These are phyloP conservation scores for Populus nigra DNA, from an alignment of 345 rosid genomes.

Conservation along the genomic window DNA sequence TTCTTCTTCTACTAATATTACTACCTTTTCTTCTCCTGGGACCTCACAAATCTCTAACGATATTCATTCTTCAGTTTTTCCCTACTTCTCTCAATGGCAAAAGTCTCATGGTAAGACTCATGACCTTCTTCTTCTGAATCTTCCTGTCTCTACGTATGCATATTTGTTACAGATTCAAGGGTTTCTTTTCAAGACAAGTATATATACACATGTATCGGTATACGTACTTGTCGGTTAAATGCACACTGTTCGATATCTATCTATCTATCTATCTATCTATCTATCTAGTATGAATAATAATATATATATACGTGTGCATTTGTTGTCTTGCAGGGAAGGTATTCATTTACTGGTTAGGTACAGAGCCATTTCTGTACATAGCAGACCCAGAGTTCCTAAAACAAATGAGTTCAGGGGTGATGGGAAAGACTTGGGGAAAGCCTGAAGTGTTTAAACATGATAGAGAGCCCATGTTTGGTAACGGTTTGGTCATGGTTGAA, in stretches of 20 bases:
- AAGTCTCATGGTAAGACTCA: constrained; percentile 52
- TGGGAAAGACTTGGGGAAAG: constrained; percentile 97
- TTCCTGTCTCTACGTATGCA: neutral
- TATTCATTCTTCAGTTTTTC: constrained; percentile 74
- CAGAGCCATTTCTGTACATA: constrained; percentile 83
- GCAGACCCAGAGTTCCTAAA: constrained; percentile 89
- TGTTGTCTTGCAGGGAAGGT: constrained; percentile 62
- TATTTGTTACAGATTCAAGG: neutral
- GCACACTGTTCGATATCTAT: too few relatives aligned
- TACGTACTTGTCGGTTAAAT: too few relatives aligned
- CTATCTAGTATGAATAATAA: neutral
- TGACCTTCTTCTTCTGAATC: neutral
- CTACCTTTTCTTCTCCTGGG: constrained; percentile 18
- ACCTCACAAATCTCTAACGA: constrained; percentile 54
- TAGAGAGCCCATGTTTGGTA: constrained; percentile 90
- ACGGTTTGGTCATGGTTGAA: constrained; percentile 81
- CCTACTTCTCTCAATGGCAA: constrained; percentile 83
- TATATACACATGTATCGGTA: neutral
- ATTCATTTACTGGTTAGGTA: constrained; percentile 89
- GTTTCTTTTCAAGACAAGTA: neutral
- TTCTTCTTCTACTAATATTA: neutral
- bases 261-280: too few relatives aligned
- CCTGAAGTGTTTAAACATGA: constrained; percentile 76
- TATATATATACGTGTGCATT: too few relatives aligned
- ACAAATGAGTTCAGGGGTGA: constrained; percentile 63